A percentile compares a stretch with the other conserved stretches of the same genome.
Conservation (phyloP, 805 yeast species). For the Wickerhamomyces tratensis region DNA sequence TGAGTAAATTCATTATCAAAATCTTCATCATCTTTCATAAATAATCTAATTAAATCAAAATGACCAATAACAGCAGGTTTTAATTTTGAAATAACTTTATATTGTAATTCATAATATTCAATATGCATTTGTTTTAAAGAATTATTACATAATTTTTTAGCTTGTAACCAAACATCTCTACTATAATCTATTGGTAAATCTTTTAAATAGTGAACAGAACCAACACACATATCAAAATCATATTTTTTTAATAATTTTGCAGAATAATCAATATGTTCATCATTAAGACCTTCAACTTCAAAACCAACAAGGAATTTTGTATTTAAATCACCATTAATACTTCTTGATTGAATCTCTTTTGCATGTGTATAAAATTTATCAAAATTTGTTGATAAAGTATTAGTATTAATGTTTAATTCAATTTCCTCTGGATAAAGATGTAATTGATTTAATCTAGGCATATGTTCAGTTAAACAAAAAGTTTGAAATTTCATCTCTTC, state of each 20-base stretch:
- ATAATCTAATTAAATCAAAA: conserved; percentile 72
- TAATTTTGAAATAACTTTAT: conserved; percentile 42
- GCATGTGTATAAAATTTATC: conserved; percentile 57
- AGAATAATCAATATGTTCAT: conserved; percentile 48
- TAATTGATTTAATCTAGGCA: conserved; percentile 57
- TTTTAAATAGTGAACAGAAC: conserved; percentile 82
- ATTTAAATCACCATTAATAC: conserved; percentile 20
- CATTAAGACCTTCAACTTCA: conserved; percentile 77
- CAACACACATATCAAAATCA: conserved; percentile 66
- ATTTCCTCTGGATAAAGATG: conserved; percentile 83
- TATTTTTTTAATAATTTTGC: conserved; percentile 28
- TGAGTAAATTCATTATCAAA: conserved; percentile 32
- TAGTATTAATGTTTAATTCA: conserved; percentile 32
- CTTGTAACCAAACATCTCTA: conserved; percentile 46
- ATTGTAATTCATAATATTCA: conserved; percentile 64
- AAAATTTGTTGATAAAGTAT: conserved; percentile 40
- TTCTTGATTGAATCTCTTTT: conserved; percentile 30
- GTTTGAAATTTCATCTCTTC: conserved; percentile 45
- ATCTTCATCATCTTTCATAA: conserved; percentile 30
- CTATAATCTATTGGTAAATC: conserved; percentile 76
- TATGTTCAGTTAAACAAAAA: conserved; percentile 89
- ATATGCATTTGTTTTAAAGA: conserved; percentile 39
- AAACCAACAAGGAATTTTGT: conserved; percentile 69
- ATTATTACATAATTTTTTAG: conserved; percentile 32
- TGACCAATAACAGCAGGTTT: conserved; percentile 83